phyloP scores from a whole-genome alignment of 1,139 yeast genomes.

The Magnusiomyces suaveolens region DNA sequence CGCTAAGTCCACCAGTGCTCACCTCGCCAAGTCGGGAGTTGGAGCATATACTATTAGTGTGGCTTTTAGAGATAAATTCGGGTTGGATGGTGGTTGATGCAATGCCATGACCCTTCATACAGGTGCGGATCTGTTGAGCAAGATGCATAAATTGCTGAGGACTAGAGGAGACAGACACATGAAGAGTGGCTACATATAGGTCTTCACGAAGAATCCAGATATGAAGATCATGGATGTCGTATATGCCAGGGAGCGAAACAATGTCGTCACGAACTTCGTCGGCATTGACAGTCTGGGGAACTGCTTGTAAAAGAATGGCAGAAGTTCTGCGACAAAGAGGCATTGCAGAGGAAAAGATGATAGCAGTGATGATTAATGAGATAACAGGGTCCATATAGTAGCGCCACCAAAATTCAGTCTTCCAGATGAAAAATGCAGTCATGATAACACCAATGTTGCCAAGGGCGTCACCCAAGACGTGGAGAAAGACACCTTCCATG shows the following conservation, averaged over 20 bases:
- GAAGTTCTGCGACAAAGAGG: conserved; percentile 85
- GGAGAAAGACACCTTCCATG: conserved; percentile 95
- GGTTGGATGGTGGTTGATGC: conserved; percentile 96
- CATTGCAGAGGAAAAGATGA: conserved; percentile 82
- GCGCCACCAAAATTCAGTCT: conserved; percentile 81
- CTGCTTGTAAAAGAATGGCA: conserved; percentile 81
- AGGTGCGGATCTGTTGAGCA: conserved; percentile 66
- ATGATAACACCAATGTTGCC: conserved; percentile 90
- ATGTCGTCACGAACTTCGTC: conserved; percentile 65
- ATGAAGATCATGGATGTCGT: conserved; percentile 88
- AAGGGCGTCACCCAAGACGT: conserved; percentile 90
- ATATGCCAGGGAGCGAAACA: conserved; percentile 55
- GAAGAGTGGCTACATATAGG: conserved; percentile 78
- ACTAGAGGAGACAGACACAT: conserved; percentile 58
- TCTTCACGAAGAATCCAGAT: conserved; percentile 94
- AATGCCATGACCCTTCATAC: conserved; percentile 75
- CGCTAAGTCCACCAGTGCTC: conserved; percentile 2
- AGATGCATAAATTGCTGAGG: conserved; percentile 62
- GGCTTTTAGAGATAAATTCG: conserved; percentile 40
- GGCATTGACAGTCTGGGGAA: conserved; percentile 74
- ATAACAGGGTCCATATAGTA: conserved; percentile 78
- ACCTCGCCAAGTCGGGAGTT: conserved; percentile 1
- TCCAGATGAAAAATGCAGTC: conserved; percentile 89
- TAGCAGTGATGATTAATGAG: conserved; percentile 74
- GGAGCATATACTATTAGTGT: conserved; percentile 1